Conservation (phyloP, 345 rosid genomes). For the Microcos paniculata region DNA sequence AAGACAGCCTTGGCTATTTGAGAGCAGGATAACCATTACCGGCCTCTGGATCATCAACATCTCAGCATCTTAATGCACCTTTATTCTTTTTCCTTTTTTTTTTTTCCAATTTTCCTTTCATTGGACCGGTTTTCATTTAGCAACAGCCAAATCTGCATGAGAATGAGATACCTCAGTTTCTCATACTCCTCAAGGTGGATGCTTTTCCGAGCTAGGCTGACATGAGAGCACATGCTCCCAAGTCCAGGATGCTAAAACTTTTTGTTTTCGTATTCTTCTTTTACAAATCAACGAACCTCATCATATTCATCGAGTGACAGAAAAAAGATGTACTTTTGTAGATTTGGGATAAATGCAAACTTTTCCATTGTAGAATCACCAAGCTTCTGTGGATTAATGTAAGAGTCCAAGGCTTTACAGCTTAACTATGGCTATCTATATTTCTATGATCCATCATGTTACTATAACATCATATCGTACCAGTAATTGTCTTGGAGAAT, state of each 20-base stretch:
- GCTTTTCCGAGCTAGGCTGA: neutral
- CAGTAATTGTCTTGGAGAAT: too few species aligned
- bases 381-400: neutral
- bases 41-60: neutral
- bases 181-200: neutral
- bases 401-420: neutral
- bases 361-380: neutral
- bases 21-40: neutral
- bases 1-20: slow-evolving; percentile 15
- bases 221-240: neutral
- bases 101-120: neutral
- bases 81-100: neutral
- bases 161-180: neutral
- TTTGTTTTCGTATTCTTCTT: neutral
- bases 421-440: neutral
- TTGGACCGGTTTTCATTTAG: neutral
- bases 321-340: neutral
- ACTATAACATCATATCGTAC: too few species aligned
- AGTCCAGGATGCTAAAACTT: neutral
- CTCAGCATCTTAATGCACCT: neutral
- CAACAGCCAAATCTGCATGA: neutral
- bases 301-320: too few species aligned
- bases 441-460: neutral
- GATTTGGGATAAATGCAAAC: too few species aligned
- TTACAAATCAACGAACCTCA: neutral